Evolutionary conservation across 768 basidiomycete species (phyloP), one percentile per base, ranked within the genome.

Genomic region (Guyanaporus albipodus): DNA sequence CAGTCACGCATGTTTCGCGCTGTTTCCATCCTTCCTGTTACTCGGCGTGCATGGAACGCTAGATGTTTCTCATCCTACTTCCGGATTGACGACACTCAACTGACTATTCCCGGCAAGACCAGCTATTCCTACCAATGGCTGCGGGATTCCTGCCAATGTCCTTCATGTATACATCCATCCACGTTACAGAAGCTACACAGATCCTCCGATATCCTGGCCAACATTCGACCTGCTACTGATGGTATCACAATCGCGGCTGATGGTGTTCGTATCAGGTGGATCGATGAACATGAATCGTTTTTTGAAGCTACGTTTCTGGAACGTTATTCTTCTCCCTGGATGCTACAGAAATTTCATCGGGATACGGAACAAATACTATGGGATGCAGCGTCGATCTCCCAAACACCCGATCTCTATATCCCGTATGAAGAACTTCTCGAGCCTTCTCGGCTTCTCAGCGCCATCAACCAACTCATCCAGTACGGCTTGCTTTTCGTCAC

Each of bases 101-200:
- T 64, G 26, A 55, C 34, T n/a, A 42, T 65, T 36, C 54, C 58
- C 6, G 42, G 82, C 10, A 67, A 70, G 17, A 55, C 72, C 22
- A 60, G 67, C 9, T 81, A 89, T 54, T 77, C 87, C 0, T 83
- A 78, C 57, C 66, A 80, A 44, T 93, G 90, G 83, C 77, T 98
- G 9, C 82, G 92, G 19, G 93, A 97, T 58, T 78, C 87, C 0
- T 96, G 92, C 55, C 80, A 78, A 47, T 91, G 86, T 33, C 67
- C 79, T 0, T 57, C 68, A 2, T 93, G 87, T 53, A 64, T 94
- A 8, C 88, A 96, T 55, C 83, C 88, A 0, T 77, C 82, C 4
- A 91, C 85, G 0, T 70, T 67, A 3, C 94, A 97, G 65, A 89
- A 89, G 57, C 71, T 91, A 0, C 82, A 82, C 58, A 70, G 77